A percentile compares a stretch with the other conserved stretches of the same genome.
phyloP scores from a whole-genome alignment of 2,329 filamentous ascomycete species.

The Ophiocordyceps robertsii region DNA sequence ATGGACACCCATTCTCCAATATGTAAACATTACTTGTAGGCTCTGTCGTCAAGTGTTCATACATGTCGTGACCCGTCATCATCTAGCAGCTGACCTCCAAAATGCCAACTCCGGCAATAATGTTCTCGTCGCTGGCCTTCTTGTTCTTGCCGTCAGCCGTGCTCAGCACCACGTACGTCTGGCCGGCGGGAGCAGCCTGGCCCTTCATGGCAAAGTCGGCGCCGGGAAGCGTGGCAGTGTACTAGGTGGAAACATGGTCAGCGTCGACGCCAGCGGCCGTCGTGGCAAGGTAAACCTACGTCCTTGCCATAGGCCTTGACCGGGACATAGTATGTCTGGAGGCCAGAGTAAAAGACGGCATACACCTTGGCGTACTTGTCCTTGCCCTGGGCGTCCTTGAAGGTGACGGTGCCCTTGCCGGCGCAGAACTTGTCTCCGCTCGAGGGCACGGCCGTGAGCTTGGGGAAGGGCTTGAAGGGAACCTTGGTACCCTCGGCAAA shows the following conservation, averaged over 20 bases:
- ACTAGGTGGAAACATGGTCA: slow-evolving; percentile 3
- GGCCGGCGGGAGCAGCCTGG: slow-evolving; percentile 10
- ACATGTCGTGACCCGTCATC: not conserved
- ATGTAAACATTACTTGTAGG: too few species aligned
- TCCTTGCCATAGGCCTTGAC: slow-evolving; percentile 1
- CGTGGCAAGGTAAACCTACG: not conserved
- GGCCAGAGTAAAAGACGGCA: slow-evolving; percentile 6
- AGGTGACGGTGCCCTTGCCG: slow-evolving; percentile 1
- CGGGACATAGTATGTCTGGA: slow-evolving; percentile 8
- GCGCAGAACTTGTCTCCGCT: not conserved
- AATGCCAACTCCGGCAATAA: slow-evolving; percentile 18
- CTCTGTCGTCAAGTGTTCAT: not conserved
- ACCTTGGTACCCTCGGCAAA: slow-evolving; percentile 43
- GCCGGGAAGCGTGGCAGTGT: slow-evolving; percentile 5
- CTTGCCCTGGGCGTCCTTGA: slow-evolving; percentile 1
- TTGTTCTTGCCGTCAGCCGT: slow-evolving; percentile 15
- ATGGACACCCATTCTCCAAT: too few species aligned
- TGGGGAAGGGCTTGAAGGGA: slow-evolving; percentile 49
- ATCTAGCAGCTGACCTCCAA: slow-evolving; percentile 11
- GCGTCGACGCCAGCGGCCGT: not conserved
- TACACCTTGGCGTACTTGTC: slow-evolving; percentile 1
- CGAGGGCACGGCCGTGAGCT: not conserved
- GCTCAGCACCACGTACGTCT: slow-evolving; percentile 20
- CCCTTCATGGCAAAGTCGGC: slow-evolving; percentile 2
- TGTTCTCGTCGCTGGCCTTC: slow-evolving; percentile 17